These are phyloP conservation scores for Plasmodium vivax DNA, from an alignment of 169 alveolate species.

Conservation along the genomic window DNA sequence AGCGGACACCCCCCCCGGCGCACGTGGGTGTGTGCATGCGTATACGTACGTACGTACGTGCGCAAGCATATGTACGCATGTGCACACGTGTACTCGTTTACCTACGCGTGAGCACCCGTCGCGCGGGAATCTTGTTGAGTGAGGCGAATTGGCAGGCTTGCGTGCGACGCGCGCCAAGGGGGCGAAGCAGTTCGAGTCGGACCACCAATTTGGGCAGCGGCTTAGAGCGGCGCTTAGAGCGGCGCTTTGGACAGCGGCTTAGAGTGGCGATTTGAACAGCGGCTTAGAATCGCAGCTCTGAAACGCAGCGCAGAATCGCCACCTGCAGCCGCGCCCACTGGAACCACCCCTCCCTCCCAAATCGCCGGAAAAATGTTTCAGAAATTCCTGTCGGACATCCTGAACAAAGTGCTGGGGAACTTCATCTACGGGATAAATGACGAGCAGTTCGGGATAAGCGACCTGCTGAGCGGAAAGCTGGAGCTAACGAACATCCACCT, in stretches of 20 bases:
- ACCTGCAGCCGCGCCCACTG: not conserved
- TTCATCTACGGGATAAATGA: constrained; percentile 73
- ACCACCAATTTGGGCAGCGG: not conserved
- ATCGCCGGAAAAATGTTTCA: constrained; percentile 30
- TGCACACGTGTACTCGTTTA: not conserved
- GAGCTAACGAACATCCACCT: constrained; percentile 71
- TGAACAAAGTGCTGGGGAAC: constrained; percentile 61
- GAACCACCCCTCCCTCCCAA: not conserved
- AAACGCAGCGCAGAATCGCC: not conserved
- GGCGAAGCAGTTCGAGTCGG: not conserved
- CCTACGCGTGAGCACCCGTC: not conserved
- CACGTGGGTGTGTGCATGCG: not conserved
- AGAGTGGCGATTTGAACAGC: too few relatives aligned
- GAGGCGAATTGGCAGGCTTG: not conserved
- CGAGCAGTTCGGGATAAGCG: constrained; percentile 48
- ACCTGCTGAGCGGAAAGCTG: constrained; percentile 65
- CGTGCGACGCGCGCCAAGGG: not conserved
- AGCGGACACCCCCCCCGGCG: not conserved
- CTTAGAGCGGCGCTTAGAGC: not conserved
- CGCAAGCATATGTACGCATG: not conserved
- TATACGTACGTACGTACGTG: not conserved
- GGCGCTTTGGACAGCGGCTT: too few relatives aligned
- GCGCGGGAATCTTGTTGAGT: not conserved
- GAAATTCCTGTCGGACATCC: constrained; percentile 57
- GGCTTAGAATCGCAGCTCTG: not conserved